These are phyloP conservation scores for Jamesozyma gamospora DNA, from an alignment of 805 yeast species.

Conservation along the genomic window DNA sequence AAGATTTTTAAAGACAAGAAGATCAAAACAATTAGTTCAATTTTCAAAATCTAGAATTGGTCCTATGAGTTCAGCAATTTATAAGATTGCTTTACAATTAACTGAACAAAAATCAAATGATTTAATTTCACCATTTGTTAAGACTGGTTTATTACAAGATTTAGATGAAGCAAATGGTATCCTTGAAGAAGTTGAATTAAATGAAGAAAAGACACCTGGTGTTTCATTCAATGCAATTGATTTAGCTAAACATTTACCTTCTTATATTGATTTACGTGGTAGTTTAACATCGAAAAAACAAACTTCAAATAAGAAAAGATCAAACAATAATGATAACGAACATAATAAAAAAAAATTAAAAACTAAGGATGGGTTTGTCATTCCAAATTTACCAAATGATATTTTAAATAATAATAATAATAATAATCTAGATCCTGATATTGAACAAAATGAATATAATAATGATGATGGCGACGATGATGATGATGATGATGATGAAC, in stretches of 20 bases:
- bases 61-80: conserved; percentile 52
- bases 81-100: conserved; percentile 43
- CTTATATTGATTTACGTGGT: conserved; percentile 35
- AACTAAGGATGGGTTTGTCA: conserved; percentile 31
- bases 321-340: conserved; percentile 11
- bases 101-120: conserved; percentile 50
- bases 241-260: conserved; percentile 33
- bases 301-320: conserved; percentile 29
- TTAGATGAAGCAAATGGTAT: conserved; percentile 31
- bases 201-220: conserved; percentile 29
- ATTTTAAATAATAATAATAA: conserved; percentile 13
- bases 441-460: not conserved
- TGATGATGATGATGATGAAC: conserved; percentile 28
- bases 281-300: conserved; percentile 32
- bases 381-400: conserved; percentile 23
- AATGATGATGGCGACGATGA: conserved; percentile 24
- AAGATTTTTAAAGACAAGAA: conserved; percentile 55
- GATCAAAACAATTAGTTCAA: conserved; percentile 54
- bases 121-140: conserved; percentile 31
- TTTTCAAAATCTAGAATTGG: conserved; percentile 66
- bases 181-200: conserved; percentile 16
- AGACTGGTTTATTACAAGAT: conserved; percentile 44
- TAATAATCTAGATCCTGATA: conserved; percentile 15
- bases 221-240: conserved; percentile 36
- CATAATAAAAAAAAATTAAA: conserved; percentile 31